These are phyloP conservation scores for Suillus lakei DNA, from an alignment of 768 basidiomycete species.

Conservation along the genomic window DNA sequence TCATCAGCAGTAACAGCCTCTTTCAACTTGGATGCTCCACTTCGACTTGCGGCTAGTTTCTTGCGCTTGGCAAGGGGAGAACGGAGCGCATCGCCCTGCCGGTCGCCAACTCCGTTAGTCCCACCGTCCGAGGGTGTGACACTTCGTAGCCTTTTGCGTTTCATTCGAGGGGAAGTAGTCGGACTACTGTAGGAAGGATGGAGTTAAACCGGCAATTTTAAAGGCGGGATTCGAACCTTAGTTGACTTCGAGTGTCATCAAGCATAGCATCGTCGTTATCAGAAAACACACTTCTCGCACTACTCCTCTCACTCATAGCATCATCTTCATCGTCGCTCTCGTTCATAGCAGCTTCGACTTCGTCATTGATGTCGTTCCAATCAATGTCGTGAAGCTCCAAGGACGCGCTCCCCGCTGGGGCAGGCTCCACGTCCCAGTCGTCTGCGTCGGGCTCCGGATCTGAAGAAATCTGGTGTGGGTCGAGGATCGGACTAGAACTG, in stretches of 20 bases:
- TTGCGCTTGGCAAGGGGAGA: slow-evolving; percentile 85
- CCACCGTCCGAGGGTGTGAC: slow-evolving; percentile 69
- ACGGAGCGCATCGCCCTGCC: slow-evolving; percentile 49
- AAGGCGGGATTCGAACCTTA: slow-evolving; percentile 39
- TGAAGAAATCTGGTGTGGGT: slow-evolving; percentile 60
- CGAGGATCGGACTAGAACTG: slow-evolving; percentile 49
- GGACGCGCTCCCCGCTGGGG: slow-evolving; percentile 33
- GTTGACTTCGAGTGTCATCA: slow-evolving; percentile 53
- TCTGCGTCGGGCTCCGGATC: slow-evolving; percentile 71
- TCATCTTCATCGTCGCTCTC: slow-evolving; percentile 68
- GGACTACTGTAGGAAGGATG: slow-evolving; percentile 35
- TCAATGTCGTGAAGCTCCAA: slow-evolving; percentile 68
- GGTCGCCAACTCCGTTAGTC: slow-evolving; percentile 34
- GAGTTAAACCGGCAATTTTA: slow-evolving; percentile 24
- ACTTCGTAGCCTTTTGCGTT: slow-evolving; percentile 74
- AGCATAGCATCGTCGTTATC: slow-evolving; percentile 55
- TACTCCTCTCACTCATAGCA: slow-evolving; percentile 43
- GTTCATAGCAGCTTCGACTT: slow-evolving; percentile 86
- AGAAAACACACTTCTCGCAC: slow-evolving; percentile 47
- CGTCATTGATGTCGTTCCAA: slow-evolving; percentile 85
- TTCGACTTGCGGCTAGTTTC: slow-evolving; percentile 69
- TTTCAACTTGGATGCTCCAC: slow-evolving; percentile 70
- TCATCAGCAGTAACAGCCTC: slow-evolving; percentile 66
- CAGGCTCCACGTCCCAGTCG: slow-evolving; percentile 62
- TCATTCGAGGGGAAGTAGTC: slow-evolving; percentile 46